Evolutionary conservation across 208 protist genomes (phyloP).

Genomic region (Acanthamoeba polyphaga): DNA sequence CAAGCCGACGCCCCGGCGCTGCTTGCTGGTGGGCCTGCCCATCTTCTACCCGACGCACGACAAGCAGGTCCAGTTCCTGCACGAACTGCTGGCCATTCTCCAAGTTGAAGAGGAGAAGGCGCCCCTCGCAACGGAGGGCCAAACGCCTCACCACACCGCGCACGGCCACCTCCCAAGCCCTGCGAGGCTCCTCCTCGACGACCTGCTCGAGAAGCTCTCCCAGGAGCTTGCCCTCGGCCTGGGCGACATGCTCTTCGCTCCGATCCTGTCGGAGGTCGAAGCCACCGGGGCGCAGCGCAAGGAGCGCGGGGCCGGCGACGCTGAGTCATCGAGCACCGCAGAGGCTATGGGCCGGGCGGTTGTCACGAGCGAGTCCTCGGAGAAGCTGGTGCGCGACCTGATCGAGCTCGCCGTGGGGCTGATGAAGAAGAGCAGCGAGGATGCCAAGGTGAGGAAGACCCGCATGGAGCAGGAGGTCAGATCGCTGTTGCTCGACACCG

Average conservation of each 20-base stretch:
- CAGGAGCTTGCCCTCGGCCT: neutral
- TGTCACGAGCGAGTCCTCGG: neutral
- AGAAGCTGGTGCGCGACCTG: conserved; percentile 34
- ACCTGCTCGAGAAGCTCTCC: conserved; percentile 50
- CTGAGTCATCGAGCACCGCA: neutral
- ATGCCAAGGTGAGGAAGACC: conserved; percentile 37
- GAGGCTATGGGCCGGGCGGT: neutral
- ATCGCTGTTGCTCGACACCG: neutral
- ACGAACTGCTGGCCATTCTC: conserved; percentile 6
- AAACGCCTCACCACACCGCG: neutral
- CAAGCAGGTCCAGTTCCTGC: conserved; percentile 27
- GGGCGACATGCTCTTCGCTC: conserved; percentile 36
- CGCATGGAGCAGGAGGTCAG: neutral
- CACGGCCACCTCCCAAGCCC: neutral
- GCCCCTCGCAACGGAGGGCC: neutral
- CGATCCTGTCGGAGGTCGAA: neutral
- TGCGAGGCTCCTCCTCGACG: conserved; percentile 34
- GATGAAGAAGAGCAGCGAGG: neutral
- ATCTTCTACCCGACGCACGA: conserved; percentile 39
- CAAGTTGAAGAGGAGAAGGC: neutral
- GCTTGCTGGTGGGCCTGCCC: conserved; percentile 10
- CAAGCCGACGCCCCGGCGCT: conserved; percentile 7
- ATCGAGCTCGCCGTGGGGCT: neutral
- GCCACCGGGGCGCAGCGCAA: neutral
- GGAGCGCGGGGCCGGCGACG: neutral